These are phyloP conservation scores for Lactifluus pinguis DNA, from an alignment of 768 basidiomycete genomes.

Conservation along the genomic window DNA sequence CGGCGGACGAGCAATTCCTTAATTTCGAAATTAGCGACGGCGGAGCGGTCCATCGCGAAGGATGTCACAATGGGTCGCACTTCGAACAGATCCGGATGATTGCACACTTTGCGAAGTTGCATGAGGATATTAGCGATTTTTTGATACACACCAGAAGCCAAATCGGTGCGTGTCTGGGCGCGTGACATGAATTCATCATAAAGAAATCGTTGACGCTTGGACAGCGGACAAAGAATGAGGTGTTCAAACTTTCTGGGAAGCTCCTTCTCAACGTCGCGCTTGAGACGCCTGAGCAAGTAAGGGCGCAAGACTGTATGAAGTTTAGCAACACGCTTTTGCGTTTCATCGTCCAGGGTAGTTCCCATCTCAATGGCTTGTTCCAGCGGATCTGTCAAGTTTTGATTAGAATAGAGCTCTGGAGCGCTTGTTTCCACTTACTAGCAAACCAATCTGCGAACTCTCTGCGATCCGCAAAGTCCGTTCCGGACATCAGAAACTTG, in stretches of 20 bases:
- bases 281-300: conserved; percentile 90
- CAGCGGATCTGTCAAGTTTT: conserved; percentile 59
- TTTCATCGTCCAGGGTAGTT: conserved; percentile 67
- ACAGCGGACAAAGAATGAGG: conserved; percentile 77
- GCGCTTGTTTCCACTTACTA: conserved; percentile 44
- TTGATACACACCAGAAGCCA: conserved; percentile 79
- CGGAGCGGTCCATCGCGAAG: conserved; percentile 67
- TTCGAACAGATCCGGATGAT: conserved; percentile 89
- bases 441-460: conserved; percentile 97
- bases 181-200: conserved; percentile 96
- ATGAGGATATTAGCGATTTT: conserved; percentile 92
- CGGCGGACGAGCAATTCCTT: conserved; percentile 82
- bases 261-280: conserved; percentile 95
- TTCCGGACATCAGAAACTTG: conserved; percentile 88
- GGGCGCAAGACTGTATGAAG: conserved; percentile 94
- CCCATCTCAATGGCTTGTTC: conserved; percentile 92
- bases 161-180: conserved; percentile 70
- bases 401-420: neutral
- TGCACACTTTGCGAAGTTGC: conserved; percentile 96
- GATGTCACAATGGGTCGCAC: conserved; percentile 76
- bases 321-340: conserved; percentile 72
- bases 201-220: conserved; percentile 87
- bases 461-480: conserved; percentile 83
- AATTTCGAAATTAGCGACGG: conserved; percentile 71
- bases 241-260: conserved; percentile 92